Base-by-base conservation (phyloP, 345 rosid species). In the Pugionium dolabratum region DNA sequence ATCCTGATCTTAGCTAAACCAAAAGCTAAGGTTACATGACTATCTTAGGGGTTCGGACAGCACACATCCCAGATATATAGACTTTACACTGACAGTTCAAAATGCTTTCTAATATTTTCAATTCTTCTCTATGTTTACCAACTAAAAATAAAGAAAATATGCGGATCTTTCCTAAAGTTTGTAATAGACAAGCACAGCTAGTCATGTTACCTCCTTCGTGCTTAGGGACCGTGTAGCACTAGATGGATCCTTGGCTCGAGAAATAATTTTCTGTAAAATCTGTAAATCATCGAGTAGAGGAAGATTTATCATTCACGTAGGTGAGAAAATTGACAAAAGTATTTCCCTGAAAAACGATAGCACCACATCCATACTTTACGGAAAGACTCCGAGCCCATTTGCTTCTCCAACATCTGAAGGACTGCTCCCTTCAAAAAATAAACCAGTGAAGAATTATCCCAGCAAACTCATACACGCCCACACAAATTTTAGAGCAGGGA, bases 331-430 rank as follows among this genome's bases (percentile, higher is more conserved):
- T 44, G 27, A 64, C 9, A 42, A 62, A 31, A 51, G 51, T 42
- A 28, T 41, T 51, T 48, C 27, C 46, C 62, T 41, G 68, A 9
- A 60, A 62, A 51, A 62, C n/a, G 7, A 61, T 9, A 46, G 47
- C 52, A 67, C 41, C 44, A 71, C 59, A 68, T 3, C 27, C 86
- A 75, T 84, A 94, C 99, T 79, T 85, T 90, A 39, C 91, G 84
- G 74, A 94, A 94, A 62, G 84, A 86, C 70, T 94, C 97, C 1
- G 99, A 91, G 54, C 99, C 99, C 99, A 94, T 90, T 78, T 94
- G 99, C 84, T 94, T 94, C 81, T 94, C 99, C 82, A 94, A 66
- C 95, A 94, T 88, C 79, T 94, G 97, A 76, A 94, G 86, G 69
- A 88, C 82, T 52, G 99, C 91, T 59, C 90, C 99, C 99, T 94